A percentile compares a stretch with the other conserved stretches of the same genome.
phyloP scores from a whole-genome alignment of 108 stramenopile species.

The Cylindrotheca fusiformis region DNA sequence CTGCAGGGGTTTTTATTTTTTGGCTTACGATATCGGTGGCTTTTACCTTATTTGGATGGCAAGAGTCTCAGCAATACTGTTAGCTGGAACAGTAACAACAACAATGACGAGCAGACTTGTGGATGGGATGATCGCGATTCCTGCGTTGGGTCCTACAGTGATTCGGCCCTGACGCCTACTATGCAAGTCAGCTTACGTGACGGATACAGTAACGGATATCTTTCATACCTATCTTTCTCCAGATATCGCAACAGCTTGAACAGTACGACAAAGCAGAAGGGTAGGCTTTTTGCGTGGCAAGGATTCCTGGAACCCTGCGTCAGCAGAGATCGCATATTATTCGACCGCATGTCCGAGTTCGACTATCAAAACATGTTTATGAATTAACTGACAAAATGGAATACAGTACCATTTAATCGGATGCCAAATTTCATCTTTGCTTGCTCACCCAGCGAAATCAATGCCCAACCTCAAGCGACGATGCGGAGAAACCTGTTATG shows the following conservation, averaged over 20 bases:
- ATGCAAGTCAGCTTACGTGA: conserved; percentile 23
- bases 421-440: too few relatives aligned
- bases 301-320: too few relatives aligned
- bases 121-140: conserved; percentile 12
- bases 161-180: conserved; percentile 26
- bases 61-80: not conserved
- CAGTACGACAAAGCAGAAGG: conserved; percentile 41
- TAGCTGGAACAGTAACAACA: not conserved
- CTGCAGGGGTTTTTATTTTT: not conserved
- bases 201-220: conserved; percentile 7
- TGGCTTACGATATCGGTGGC: not conserved
- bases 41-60: not conserved
- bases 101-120: conserved; percentile 5
- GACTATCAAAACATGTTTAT: too few relatives aligned
- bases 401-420: too few relatives aligned
- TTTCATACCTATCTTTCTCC: conserved; percentile 41
- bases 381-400: too few relatives aligned
- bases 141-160: conserved; percentile 3
- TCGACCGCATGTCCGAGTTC: too few relatives aligned
- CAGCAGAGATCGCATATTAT: too few relatives aligned
- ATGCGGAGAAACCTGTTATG: too few relatives aligned
- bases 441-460: too few relatives aligned
- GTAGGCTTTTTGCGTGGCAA: too few relatives aligned
- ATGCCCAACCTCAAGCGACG: too few relatives aligned
- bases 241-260: conserved; percentile 41